Percentiles rank a stretch among this genome's conserved stretches.
phyloP scores from a whole-genome alignment of 768 basidiomycete species.

The Imleria badia region DNA sequence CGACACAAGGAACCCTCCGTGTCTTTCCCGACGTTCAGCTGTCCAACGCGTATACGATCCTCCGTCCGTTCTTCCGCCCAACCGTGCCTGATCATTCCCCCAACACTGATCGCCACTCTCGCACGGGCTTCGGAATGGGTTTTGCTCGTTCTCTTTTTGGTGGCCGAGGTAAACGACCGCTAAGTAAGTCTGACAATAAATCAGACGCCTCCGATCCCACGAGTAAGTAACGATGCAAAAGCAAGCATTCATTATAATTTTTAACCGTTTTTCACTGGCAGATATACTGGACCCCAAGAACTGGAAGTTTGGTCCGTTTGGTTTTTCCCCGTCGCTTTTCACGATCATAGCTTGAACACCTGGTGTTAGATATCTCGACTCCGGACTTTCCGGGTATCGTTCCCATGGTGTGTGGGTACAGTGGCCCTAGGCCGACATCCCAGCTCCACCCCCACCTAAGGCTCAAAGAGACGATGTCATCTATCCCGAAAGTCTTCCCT shows the following conservation, averaged over 20 bases:
- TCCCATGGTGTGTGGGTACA: constrained; percentile 24
- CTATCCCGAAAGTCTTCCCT: constrained; percentile 66
- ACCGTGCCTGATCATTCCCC: constrained; percentile 39
- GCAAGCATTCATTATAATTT: too few relatives aligned
- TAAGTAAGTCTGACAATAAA: too few relatives aligned
- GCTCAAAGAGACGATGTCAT: constrained; percentile 64
- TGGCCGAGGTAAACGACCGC: too few relatives aligned
- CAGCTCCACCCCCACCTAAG: constrained; percentile 65
- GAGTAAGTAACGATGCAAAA: too few relatives aligned
- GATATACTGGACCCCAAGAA: constrained; percentile 40
- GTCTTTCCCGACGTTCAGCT: constrained; percentile 67
- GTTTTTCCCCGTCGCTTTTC: constrained; percentile 18
- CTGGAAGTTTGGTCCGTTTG: constrained; percentile 48
- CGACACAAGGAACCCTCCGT: constrained; percentile 64
- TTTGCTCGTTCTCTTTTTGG: too few relatives aligned
- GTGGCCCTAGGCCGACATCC: constrained; percentile 49
- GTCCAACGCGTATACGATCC: constrained; percentile 69
- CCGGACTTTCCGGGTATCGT: constrained; percentile 55
- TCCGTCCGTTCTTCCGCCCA: constrained; percentile 75
- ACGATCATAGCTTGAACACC: constrained; percentile 10
- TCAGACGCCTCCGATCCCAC: too few relatives aligned
- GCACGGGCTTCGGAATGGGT: too few relatives aligned
- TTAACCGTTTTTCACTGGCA: too few relatives aligned
- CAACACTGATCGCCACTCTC: constrained; percentile 20
- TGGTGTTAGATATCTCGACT: constrained; percentile 41